Evolutionary conservation across 441 rosid species (phyloP), one percentile per base, ranked within the genome.

Genomic region (Viola pubescens): DNA sequence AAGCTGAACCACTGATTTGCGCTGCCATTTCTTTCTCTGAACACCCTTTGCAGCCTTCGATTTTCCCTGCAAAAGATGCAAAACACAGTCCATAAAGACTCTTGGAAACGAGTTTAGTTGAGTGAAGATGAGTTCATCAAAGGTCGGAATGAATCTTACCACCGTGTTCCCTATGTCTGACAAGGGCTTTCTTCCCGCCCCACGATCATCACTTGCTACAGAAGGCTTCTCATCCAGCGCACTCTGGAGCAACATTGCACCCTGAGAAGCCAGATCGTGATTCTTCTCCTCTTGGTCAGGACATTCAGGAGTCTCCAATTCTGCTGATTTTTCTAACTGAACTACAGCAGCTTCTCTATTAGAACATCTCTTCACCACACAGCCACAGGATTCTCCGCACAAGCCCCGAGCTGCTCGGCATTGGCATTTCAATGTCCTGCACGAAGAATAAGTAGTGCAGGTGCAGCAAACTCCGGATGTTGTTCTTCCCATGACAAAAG

Each of bases 361-460:
- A 54, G 88, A 81, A 72, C 99, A 94, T 57, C 77, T 85, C 0
- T 60, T 42, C 0, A 83, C 49, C 54, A 82, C 14, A 65, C 99
- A 94, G 6, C 90, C 82, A 43, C 99, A 94, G 3, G 86, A 77
- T 41, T 69, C 57, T 9, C 94, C 84, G 46, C 99, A 94, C 41
- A 58, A 12, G n/a, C 85, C 94, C 51, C 79, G 78, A 7, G 76
- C 67, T 10, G 75, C 78, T 57, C 87, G 81, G 63, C 99, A 94
- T 10, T 85, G 86, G 63, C 99, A 94, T 73, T 86, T 94, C 37
- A 52, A 60, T 26, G 96, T 89, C 75, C 87, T 94, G 82, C 98
- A 94, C 1, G 56, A 73, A 5, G 98, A 88, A 54, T 26, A 41
- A 64, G 49, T 86, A 60, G 81, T 76, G 53, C 98, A 94, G 0